Conservation (phyloP, 2,329 filamentous ascomycete genomes). For the Camillea tinctor region DNA sequence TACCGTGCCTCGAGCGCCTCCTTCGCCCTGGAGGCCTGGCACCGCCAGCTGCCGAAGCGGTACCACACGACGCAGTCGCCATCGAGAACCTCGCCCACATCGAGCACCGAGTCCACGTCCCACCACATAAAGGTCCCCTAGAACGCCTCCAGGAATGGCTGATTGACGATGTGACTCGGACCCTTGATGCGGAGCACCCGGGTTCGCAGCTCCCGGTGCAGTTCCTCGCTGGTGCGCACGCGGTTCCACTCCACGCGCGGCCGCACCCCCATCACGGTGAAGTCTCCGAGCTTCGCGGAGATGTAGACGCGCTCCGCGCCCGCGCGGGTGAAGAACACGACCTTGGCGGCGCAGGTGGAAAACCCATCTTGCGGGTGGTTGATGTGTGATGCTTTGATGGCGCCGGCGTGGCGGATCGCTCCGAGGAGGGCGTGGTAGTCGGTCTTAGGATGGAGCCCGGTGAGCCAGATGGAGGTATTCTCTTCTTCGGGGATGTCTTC, state of each 20-base stretch:
- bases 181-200: background rate
- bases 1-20: background rate
- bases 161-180: background rate
- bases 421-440: background rate
- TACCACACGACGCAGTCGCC: background rate
- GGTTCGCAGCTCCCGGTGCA: too few species aligned
- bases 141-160: background rate
- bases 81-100: background rate
- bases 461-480: conserved; percentile 12
- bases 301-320: background rate
- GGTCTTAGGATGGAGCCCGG: conserved; percentile 1
- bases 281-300: too few species aligned
- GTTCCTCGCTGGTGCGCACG: background rate
- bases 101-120: background rate
- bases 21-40: background rate
- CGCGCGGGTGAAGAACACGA: conserved; percentile 7
- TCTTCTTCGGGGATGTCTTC: conserved; percentile 4
- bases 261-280: too few species aligned
- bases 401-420: background rate
- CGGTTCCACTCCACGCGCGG: background rate
- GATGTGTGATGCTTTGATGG: background rate
- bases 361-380: background rate
- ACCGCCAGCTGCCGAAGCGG: background rate
- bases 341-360: conserved; percentile 8
- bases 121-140: background rate